A percentile compares a stretch with the other conserved stretches of the same genome.
Evolutionary conservation across 1,284 basidiomycete genomes (phyloP).

Genomic region (Amylostereum areolatum): DNA sequence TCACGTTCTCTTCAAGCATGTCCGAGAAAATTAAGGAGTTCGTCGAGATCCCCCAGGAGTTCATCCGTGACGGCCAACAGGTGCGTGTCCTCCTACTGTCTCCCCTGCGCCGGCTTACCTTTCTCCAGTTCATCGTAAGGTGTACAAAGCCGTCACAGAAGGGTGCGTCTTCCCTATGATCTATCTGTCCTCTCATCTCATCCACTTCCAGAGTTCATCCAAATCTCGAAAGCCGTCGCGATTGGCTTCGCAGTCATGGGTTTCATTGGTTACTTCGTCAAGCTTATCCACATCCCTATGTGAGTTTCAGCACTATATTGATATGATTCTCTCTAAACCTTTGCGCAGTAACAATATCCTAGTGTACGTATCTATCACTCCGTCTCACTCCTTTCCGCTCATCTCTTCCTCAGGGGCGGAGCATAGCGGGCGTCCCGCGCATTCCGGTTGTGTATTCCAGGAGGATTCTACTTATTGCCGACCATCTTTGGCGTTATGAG

Average conservation of each 20-base stretch:
- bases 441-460: too few relatives aligned
- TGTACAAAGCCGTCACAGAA: slow-evolving; percentile 97
- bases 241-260: slow-evolving; percentile 97
- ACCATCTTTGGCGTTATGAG: too few relatives aligned
- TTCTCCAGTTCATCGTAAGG: slow-evolving; percentile 81
- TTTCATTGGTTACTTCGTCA: slow-evolving; percentile 96
- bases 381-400: slow-evolving; percentile 3
- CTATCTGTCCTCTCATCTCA: slow-evolving; percentile 3
- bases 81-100: slow-evolving; percentile 37
- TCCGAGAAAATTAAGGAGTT: slow-evolving; percentile 90
- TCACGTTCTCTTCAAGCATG: slow-evolving; percentile 52
- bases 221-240: slow-evolving; percentile 91
- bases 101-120: slow-evolving; percentile 3
- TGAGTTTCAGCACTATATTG: slow-evolving; percentile 33
- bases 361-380: slow-evolving; percentile 59
- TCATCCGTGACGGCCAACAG: slow-evolving; percentile 90
- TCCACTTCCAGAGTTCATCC: slow-evolving; percentile 72
- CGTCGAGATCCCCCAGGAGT: slow-evolving; percentile 87
- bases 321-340: slow-evolving; percentile 5
- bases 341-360: slow-evolving; percentile 89
- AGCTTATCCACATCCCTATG: slow-evolving; percentile 96
- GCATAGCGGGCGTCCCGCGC: too few relatives aligned
- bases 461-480: too few relatives aligned
- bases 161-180: slow-evolving; percentile 46
- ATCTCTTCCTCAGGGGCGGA: slow-evolving; percentile 47